Percentiles rank a stretch among this genome's conserved stretches.
Conservation (phyloP, 1,284 basidiomycete genomes). For the Inonotus hispidus region DNA sequence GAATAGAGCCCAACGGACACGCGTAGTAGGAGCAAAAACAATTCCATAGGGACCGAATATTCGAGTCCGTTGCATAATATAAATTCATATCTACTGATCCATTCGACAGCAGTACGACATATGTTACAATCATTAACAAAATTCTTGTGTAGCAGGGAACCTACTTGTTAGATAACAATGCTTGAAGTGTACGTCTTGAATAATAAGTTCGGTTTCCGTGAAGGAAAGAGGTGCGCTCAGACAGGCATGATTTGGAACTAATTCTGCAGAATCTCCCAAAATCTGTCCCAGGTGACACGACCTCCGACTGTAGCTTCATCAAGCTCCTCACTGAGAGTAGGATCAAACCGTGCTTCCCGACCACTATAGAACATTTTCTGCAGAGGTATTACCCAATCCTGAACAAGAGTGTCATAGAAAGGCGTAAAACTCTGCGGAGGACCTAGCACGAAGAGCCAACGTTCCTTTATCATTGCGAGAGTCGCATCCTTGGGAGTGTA, state of each 20-base stretch:
- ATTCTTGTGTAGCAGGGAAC: too few relatives aligned
- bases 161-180: too few relatives aligned
- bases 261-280: slow-evolving; percentile 1
- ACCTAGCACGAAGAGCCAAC: not conserved
- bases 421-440: not conserved
- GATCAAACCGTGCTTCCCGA: not conserved
- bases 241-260: not conserved
- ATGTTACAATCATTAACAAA: too few relatives aligned
- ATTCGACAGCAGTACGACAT: too few relatives aligned
- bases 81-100: not conserved
- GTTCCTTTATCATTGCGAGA: not conserved
- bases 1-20: too few relatives aligned
- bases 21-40: too few relatives aligned
- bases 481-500: not conserved
- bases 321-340: not conserved
- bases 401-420: not conserved
- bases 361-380: not conserved
- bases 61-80: not conserved
- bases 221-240: too few relatives aligned
- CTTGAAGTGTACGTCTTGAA: too few relatives aligned
- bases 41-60: not conserved
- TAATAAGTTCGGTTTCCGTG: too few relatives aligned
- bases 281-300: not conserved
- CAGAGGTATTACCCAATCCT: not conserved
- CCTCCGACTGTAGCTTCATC: not conserved